Percentiles rank a stretch among this genome's conserved stretches.
Evolutionary conservation across 768 basidiomycete genomes (phyloP).

Genomic region (Lactarius psammicola): DNA sequence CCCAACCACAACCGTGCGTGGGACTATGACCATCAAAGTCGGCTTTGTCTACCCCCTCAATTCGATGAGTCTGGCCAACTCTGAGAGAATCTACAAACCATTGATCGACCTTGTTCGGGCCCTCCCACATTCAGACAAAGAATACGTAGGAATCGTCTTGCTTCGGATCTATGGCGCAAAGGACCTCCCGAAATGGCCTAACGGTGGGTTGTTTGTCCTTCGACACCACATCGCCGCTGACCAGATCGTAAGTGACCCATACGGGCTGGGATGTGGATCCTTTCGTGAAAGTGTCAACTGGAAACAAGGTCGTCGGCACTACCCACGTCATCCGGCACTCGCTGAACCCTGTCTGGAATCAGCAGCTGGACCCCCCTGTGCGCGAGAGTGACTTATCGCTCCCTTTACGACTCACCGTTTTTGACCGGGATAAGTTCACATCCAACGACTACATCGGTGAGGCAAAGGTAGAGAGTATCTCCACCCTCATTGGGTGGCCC

Average conservation of each 20-base stretch:
- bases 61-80: too few relatives aligned
- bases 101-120: not conserved
- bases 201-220: conserved; percentile 55
- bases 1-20: not conserved
- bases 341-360: conserved; percentile 87
- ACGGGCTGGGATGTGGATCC: conserved; percentile 97
- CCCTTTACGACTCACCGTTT: conserved; percentile 75
- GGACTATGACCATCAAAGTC: not conserved
- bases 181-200: conserved; percentile 82
- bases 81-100: not conserved
- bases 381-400: conserved; percentile 78
- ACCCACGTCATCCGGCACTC: conserved; percentile 85
- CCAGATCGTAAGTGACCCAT: conserved; percentile 58
- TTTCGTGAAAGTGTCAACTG: conserved; percentile 92
- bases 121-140: conserved; percentile 32
- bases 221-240: not conserved
- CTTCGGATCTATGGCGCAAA: conserved; percentile 81
- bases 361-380: conserved; percentile 94
- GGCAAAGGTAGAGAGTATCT: conserved; percentile 63
- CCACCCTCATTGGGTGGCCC: conserved; percentile 46
- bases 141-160: conserved; percentile 93
- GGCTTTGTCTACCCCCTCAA: not conserved
- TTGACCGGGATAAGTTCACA: conserved; percentile 95
- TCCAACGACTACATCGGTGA: conserved; percentile 90
- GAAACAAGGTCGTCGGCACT: conserved; percentile 87